These are phyloP conservation scores for Parmales sp. DNA, from an alignment of 108 stramenopile genomes.

Conservation along the genomic window DNA sequence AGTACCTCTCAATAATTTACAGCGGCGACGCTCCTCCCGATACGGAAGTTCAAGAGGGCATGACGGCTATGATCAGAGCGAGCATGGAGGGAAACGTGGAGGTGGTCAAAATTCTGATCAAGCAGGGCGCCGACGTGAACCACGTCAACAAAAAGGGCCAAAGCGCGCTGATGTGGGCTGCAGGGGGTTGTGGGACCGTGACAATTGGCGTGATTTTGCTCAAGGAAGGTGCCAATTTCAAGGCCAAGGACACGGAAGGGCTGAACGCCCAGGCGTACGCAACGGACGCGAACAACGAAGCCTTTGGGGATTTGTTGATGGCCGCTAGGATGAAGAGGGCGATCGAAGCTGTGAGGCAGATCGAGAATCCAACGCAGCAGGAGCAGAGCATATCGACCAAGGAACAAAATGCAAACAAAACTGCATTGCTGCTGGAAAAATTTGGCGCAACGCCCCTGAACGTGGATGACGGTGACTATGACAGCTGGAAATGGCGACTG, in stretches of 20 bases:
- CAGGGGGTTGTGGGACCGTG: not conserved
- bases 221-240: not conserved
- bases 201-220: not conserved
- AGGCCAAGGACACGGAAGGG: not conserved
- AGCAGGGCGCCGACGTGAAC: conserved; percentile 1
- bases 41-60: not conserved
- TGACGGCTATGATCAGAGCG: not conserved
- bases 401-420: not conserved
- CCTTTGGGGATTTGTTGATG: not conserved
- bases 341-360: not conserved
- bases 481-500: not conserved
- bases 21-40: not conserved
- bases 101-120: not conserved
- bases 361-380: not conserved
- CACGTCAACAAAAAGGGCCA: conserved; percentile 2
- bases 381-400: not conserved
- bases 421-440: not conserved
- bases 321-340: not conserved
- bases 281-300: not conserved
- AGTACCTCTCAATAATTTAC: not conserved
- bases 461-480: conserved; percentile 3
- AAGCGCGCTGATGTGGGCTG: conserved; percentile 2
- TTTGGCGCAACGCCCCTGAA: not conserved
- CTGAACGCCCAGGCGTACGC: not conserved
- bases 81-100: not conserved